Base-by-base conservation (phyloP, 306 rosid genomes). In the Cicer arietinum region DNA sequence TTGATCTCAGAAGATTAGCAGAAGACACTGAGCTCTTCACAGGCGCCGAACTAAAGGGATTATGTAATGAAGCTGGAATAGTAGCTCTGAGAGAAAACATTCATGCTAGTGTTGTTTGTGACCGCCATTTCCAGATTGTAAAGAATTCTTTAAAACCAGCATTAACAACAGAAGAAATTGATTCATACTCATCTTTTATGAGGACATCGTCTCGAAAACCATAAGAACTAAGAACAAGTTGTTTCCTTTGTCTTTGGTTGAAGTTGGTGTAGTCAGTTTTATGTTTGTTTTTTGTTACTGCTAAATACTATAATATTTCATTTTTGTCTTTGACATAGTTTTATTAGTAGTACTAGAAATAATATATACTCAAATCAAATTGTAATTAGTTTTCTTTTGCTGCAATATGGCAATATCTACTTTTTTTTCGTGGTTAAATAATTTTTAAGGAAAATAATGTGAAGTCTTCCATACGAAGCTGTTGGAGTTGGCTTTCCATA, bases 41-140 rank as follows among this genome's bases (percentile, higher is more conserved):
- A 2, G 99, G 99, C 37, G 97, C 97, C 5, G 99, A 94, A 73
- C 84, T 94, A 22, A 92, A 89, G 77, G 91, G 94, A 17, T 74
- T 94, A 35, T 94, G 99, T 81, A 84, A 68, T 81, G 97, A 92
- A 88, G 96, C 94, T 17, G 97, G 97, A 71, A 84, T 86, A 22
- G 92, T 90, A 63, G 97, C 97, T 69, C 76, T 94, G 64, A 86
- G 96, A 75, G 91, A 94, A 89, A 77, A 90, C 85, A 91, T 89
- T 69, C 47, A 85, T 0, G 93, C 98, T 1, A 72, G 76, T 0
- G 82, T 80, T 56, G 91, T 92, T 66, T 83, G 75, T 56, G 81
- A 87, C 54, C 84, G 82, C 9, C 97, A 94, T 86, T 90, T 91
- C 74, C 88, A 79, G 83, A 83, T 80, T 7, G 96, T 81, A 8